Percentiles rank a stretch among this genome's conserved stretches.
Evolutionary conservation across 2,329 filamentous ascomycete species (phyloP).

Genomic region (Colletotrichum tofieldiae): DNA sequence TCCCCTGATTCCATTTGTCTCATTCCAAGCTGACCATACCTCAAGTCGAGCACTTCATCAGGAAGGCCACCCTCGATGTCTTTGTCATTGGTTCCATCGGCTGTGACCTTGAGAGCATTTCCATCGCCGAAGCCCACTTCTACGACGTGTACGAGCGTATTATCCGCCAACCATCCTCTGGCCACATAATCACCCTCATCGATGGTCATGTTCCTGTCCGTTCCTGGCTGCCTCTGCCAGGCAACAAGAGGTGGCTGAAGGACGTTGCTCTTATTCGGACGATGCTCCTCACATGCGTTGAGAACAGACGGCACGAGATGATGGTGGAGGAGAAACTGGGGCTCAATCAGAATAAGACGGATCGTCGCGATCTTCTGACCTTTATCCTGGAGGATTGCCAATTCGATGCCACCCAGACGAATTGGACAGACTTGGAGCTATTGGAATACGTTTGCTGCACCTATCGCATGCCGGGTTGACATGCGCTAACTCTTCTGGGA

Average conservation of each 20-base stretch:
- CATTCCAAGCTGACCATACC: neutral
- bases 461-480: neutral
- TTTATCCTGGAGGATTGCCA: slow-evolving; percentile 49
- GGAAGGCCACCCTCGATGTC: slow-evolving; percentile 53
- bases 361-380: slow-evolving; percentile 47
- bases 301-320: slow-evolving; percentile 50
- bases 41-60: slow-evolving; percentile 49
- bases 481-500: slow-evolving; percentile 44
- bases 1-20: neutral
- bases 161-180: slow-evolving; percentile 49
- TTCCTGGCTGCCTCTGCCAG: slow-evolving; percentile 55
- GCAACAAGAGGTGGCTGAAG: slow-evolving; percentile 56
- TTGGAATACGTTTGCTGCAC: slow-evolving; percentile 46
- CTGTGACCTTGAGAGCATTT: slow-evolving; percentile 51
- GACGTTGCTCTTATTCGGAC: slow-evolving; percentile 52
- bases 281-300: slow-evolving; percentile 49
- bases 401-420: slow-evolving; percentile 31
- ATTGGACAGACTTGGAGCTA: slow-evolving; percentile 47
- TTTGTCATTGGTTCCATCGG: slow-evolving; percentile 54
- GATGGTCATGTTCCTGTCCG: slow-evolving; percentile 53
- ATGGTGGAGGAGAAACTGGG: slow-evolving; percentile 44
- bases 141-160: slow-evolving; percentile 51
- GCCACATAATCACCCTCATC: slow-evolving; percentile 51
- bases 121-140: slow-evolving; percentile 46
- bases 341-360: slow-evolving; percentile 37